Conservation (phyloP, 345 rosid species). For the Passiflora organensis region DNA sequence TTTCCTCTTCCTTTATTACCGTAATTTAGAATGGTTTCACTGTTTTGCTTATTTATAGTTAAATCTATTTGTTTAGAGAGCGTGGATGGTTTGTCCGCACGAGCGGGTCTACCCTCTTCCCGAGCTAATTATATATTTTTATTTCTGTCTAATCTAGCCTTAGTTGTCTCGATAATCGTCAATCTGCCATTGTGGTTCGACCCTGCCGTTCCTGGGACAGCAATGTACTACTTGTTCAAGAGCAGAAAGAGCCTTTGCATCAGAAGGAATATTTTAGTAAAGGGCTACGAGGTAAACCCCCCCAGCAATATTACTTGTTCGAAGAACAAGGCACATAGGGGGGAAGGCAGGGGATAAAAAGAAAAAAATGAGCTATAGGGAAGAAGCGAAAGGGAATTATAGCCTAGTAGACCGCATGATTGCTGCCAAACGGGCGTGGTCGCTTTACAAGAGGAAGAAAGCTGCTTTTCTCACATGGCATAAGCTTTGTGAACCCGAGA, state of each 20-base stretch:
- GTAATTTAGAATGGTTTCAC: too few relatives aligned
- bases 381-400: slow-evolving; percentile 32
- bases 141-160: slow-evolving; percentile 20
- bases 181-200: too few relatives aligned
- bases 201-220: too few relatives aligned
- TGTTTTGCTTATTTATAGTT: too few relatives aligned
- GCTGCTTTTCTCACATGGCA: slow-evolving; percentile 83
- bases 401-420: slow-evolving; percentile 69
- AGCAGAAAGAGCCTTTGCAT: too few relatives aligned
- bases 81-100: slow-evolving; percentile 56
- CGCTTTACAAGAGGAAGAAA: slow-evolving; percentile 56
- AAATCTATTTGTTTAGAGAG: slow-evolving; percentile 17
- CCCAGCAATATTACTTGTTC: too few relatives aligned
- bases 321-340: slow-evolving; percentile 27
- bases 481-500: slow-evolving; percentile 17
- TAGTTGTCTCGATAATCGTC: too few relatives aligned
- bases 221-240: too few relatives aligned
- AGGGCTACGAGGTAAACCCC: slow-evolving; percentile 13
- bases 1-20: too few relatives aligned
- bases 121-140: slow-evolving; percentile 40
- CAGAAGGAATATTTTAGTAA: too few relatives aligned
- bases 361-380: too few relatives aligned
- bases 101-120: too few relatives aligned
- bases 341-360: background rate
- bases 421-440: slow-evolving; percentile 90